Evolutionary conservation across 345 rosid genomes (phyloP).

Genomic region (Chamaenerion angustifolium): DNA sequence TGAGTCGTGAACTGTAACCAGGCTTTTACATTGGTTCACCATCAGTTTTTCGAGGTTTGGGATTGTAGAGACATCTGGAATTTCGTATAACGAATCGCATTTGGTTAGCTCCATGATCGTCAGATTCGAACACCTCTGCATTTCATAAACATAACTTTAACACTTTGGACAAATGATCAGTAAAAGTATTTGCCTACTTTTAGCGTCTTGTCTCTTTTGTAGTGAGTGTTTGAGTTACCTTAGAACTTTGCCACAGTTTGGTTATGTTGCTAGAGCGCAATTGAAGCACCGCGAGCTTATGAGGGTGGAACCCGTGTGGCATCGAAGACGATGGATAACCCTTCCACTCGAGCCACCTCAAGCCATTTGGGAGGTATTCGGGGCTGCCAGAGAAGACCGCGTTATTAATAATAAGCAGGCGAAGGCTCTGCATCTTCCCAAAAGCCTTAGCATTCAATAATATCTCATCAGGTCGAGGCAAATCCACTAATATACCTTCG

Average conservation of each 20-base stretch:
- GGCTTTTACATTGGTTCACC: conserved; percentile 8
- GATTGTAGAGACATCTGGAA: conserved; percentile 7
- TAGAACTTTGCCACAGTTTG: background rate
- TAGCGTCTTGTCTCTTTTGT: no score
- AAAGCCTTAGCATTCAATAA: conserved; percentile 6
- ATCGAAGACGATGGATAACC: background rate
- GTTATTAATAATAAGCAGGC: conserved; percentile 11
- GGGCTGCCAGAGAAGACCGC: conserved; percentile 5
- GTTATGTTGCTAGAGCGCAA: conserved; percentile 6
- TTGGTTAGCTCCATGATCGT: conserved; percentile 1
- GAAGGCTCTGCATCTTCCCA: conserved; percentile 10
- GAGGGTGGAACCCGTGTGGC: conserved; percentile 4
- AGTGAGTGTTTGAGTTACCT: background rate
- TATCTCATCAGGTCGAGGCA: background rate
- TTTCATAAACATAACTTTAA: background rate
- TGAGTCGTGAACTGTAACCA: conserved; percentile 13
- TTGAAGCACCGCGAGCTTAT: conserved; percentile 10
- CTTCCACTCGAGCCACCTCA: conserved; percentile 6
- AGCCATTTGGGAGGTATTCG: background rate
- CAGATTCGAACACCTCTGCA: conserved; percentile 4
- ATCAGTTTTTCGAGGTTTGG: conserved; percentile 10
- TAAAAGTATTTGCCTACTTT: no score
- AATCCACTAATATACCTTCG: conserved; percentile 9
- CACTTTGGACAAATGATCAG: background rate
- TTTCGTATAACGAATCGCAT: conserved; percentile 2